Base-by-base conservation (phyloP, 495 filamentous ascomycete species). In the Chaetomidium leptoderma region DNA sequence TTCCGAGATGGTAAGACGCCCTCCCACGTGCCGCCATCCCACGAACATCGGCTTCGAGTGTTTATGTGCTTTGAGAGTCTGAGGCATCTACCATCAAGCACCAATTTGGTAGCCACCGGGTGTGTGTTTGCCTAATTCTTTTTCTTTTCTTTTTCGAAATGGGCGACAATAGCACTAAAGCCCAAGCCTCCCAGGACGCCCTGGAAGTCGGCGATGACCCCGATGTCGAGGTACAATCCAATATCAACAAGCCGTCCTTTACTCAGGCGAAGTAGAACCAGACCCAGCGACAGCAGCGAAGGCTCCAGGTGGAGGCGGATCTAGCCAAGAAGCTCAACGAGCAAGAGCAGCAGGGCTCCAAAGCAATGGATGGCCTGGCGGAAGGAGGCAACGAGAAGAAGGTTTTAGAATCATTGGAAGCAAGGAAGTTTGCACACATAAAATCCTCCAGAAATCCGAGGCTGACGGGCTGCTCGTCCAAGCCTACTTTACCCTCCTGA, bases 231-330 rank as follows among this genome's bases (percentile, higher is more conserved):
- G 92, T 97, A 29, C 93, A 98, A 70, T 95, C 93, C 53, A 98
- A 97, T 76, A 93, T 98, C 71, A 95, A 97, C 76, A 98, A 98
- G 67, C 85, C 86, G 3, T 97, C 92, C 52, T 98, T 98, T 75
- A 98, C 97, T 70, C 89, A 92, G 51, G 93, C 95, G 56, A 98
- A 97, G 76, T 92, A 97, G 74, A 85, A 87, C 66, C 91, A 97
- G 70, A 97, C 97, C 66, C 93, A 96, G 69, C 86, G 95, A 40
- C 76, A 81, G 53, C 85, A 91, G 63, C 88, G 93, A 51, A 88
- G 86, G 63, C 83, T 87, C 64, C 86, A 95, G 66, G 97, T 97
- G 67, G 81, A 87, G 64, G 79, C 78, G 50, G 79, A 96, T 60
- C 73, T 96, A 46, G 58, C 81, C 35, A 72, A 73, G 53, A 89